These are phyloP conservation scores for Aspergillus sp. DNA, from an alignment of 2,329 filamentous ascomycete genomes.

Conservation along the genomic window DNA sequence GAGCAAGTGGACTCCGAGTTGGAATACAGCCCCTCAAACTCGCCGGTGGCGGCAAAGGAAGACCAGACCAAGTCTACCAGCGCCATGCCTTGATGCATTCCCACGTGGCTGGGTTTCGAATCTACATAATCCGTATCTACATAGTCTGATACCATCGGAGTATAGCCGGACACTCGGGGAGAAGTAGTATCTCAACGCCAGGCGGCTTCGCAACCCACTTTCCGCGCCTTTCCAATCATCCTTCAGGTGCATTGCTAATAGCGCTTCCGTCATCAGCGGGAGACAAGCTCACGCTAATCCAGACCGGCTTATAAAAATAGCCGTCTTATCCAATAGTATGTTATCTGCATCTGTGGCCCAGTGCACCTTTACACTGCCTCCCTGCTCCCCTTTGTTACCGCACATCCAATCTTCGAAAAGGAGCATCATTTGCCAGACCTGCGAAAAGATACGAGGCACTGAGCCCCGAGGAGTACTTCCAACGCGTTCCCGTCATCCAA, in stretches of 20 bases:
- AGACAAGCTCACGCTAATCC: slow-evolving; percentile 11
- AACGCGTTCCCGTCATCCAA: background rate
- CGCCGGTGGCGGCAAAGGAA: background rate
- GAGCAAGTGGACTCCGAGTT: slow-evolving; percentile 6
- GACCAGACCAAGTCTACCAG: slow-evolving; percentile 2
- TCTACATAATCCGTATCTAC: background rate
- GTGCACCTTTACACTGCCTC: background rate
- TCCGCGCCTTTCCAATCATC: background rate
- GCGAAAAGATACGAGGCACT: background rate
- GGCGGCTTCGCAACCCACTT: background rate
- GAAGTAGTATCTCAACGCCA: background rate
- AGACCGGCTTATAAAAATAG: background rate
- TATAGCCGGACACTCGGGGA: background rate
- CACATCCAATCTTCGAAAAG: background rate
- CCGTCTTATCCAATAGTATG: background rate
- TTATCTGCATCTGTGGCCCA: background rate
- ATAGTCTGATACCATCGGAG: background rate
- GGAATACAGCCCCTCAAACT: background rate
- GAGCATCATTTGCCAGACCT: background rate
- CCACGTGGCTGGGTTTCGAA: slow-evolving; percentile 17
- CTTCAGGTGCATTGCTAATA: background rate
- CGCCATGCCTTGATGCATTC: slow-evolving; percentile 1
- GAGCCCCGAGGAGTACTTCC: background rate
- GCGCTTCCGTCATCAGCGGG: background rate
- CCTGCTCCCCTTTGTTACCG: background rate